These are phyloP conservation scores for Meyerozyma elateridarum DNA, from an alignment of 1,139 yeast genomes.

Conservation along the genomic window DNA sequence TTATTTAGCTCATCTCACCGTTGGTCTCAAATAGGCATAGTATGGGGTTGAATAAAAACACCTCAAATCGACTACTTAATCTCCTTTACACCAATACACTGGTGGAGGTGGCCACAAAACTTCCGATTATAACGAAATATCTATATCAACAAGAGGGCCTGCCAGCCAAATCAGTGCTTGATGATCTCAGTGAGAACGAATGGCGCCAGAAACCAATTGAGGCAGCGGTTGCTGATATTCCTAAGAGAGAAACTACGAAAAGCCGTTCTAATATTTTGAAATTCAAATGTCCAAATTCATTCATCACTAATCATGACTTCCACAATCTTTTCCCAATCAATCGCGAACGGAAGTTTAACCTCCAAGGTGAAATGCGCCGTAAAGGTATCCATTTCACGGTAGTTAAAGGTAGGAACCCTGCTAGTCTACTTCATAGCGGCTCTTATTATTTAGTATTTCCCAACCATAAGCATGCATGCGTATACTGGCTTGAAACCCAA, in stretches of 20 bases:
- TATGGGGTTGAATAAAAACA: slow-evolving; percentile 11
- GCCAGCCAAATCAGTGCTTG: slow-evolving; percentile 22
- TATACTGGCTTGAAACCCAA: slow-evolving; percentile 45
- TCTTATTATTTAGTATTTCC: slow-evolving; percentile 52
- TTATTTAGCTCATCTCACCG: too few relatives aligned
- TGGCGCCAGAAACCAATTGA: slow-evolving; percentile 29
- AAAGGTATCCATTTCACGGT: slow-evolving; percentile 28
- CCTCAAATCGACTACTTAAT: slow-evolving; percentile 26
- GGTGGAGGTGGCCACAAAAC: slow-evolving; percentile 23
- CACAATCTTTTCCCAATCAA: slow-evolving; percentile 29
- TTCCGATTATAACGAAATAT: slow-evolving; percentile 23
- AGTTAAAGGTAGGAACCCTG: slow-evolving; percentile 46
- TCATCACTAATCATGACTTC: slow-evolving; percentile 35
- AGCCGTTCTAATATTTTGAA: slow-evolving; percentile 27
- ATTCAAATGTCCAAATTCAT: slow-evolving; percentile 34
- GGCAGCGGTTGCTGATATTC: slow-evolving; percentile 22
- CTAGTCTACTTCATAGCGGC: slow-evolving; percentile 37
- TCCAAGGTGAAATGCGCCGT: slow-evolving; percentile 16
- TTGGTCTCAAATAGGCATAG: too few relatives aligned
- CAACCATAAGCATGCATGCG: slow-evolving; percentile 43
- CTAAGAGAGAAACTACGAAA: slow-evolving; percentile 8
- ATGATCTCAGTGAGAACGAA: slow-evolving; percentile 25
- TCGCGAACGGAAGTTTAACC: slow-evolving; percentile 25
- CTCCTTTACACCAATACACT: slow-evolving; percentile 29
- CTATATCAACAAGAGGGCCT: slow-evolving; percentile 20